Conservation (phyloP, 169 alveolate species). For the Cryptosporidium canis region DNA sequence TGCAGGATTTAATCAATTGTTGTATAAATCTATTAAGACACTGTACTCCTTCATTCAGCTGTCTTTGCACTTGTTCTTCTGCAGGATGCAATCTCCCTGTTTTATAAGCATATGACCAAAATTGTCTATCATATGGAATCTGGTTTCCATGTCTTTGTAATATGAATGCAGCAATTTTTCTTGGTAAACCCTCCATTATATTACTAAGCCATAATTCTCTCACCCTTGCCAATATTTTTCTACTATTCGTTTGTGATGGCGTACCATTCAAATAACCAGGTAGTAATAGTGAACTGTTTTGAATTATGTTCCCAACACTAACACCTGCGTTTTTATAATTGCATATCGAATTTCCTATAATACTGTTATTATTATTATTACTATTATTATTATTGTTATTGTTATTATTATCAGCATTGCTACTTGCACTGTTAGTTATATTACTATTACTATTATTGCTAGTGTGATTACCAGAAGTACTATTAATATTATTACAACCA, state of each 20-base stretch:
- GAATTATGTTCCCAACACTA: slow-evolving; percentile 66
- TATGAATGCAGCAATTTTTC: slow-evolving; percentile 67
- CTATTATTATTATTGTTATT: neutral
- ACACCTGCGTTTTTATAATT: slow-evolving; percentile 15
- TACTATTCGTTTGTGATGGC: slow-evolving; percentile 67
- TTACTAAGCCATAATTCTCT: slow-evolving; percentile 69
- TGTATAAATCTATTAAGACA: slow-evolving; percentile 68
- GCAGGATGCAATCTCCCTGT: slow-evolving; percentile 72
- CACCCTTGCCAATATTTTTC: slow-evolving; percentile 64
- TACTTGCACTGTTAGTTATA: neutral
- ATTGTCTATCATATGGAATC: slow-evolving; percentile 70
- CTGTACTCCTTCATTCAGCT: slow-evolving; percentile 60
- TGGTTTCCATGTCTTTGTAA: slow-evolving; percentile 70
- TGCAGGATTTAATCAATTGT: slow-evolving; percentile 54
- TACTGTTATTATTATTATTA: neutral
- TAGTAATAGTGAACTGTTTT: slow-evolving; percentile 51
- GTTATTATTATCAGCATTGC: neutral
- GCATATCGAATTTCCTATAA: neutral
- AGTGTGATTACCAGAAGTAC: neutral
- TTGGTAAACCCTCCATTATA: slow-evolving; percentile 61
- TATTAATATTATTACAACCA: neutral
- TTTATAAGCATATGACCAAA: slow-evolving; percentile 72
- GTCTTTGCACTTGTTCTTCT: slow-evolving; percentile 72
- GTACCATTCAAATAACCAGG: slow-evolving; percentile 68
- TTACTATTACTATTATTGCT: neutral